Conservation (phyloP, 2,329 filamentous ascomycete species). For the Lachnellula hyalina region DNA sequence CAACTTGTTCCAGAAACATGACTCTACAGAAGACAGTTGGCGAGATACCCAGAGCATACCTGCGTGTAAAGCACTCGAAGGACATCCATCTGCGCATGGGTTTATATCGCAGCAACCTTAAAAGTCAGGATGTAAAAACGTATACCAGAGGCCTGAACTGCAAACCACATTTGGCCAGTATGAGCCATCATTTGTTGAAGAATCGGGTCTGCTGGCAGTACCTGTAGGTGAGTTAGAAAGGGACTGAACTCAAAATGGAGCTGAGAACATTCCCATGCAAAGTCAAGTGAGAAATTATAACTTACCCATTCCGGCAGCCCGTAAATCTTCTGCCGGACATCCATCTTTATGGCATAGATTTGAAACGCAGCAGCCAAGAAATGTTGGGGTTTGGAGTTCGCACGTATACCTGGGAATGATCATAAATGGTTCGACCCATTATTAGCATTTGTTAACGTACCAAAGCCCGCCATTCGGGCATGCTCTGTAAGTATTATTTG, state of each 20-base stretch:
- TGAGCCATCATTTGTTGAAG: slow-evolving; percentile 8
- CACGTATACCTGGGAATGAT: slow-evolving; percentile 13
- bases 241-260: too few species aligned
- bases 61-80: neutral
- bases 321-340: slow-evolving; percentile 12
- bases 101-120: slow-evolving; percentile 14
- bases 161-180: slow-evolving; percentile 15
- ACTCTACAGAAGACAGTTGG: too few species aligned
- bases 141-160: slow-evolving; percentile 10
- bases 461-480: neutral
- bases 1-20: too few species aligned
- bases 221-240: neutral
- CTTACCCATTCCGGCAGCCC: slow-evolving; percentile 8
- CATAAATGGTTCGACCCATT: neutral
- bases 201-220: slow-evolving; percentile 1
- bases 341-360: slow-evolving; percentile 15
- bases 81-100: slow-evolving; percentile 3
- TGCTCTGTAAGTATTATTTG: neutral
- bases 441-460: neutral
- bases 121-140: slow-evolving; percentile 9
- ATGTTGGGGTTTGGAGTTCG: slow-evolving; percentile 12
- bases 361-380: slow-evolving; percentile 16
- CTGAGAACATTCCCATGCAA: too few species aligned
- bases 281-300: too few species aligned
- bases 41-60: too few species aligned